These are phyloP conservation scores for Tylopilus sp. DNA, from an alignment of 768 basidiomycete species.

Conservation along the genomic window DNA sequence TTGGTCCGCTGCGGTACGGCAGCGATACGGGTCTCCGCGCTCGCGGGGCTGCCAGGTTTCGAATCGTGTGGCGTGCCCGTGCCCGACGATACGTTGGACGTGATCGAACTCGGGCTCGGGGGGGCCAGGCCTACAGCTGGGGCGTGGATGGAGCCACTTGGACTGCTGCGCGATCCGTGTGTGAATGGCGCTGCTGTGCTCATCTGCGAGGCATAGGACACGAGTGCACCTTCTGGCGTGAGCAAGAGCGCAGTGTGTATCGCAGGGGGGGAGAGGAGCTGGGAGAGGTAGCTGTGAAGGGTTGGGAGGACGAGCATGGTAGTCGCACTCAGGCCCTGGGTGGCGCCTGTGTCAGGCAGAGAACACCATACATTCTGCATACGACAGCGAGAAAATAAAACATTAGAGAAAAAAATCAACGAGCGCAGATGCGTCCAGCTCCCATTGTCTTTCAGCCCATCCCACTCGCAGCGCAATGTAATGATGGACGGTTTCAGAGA, in stretches of 20 bases:
- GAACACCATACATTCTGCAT: conserved; percentile 28
- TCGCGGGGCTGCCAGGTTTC: conserved; percentile 10
- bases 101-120: conserved; percentile 11
- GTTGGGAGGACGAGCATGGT: conserved; percentile 68
- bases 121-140: conserved; percentile 2
- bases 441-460: conserved; percentile 4
- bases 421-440: neutral
- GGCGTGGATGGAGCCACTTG: conserved; percentile 1
- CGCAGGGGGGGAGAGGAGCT: conserved; percentile 54
- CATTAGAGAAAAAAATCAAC: conserved; percentile 1
- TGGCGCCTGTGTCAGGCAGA: conserved; percentile 10
- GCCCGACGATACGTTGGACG: conserved; percentile 9
- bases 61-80: conserved; percentile 10
- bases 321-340: neutral
- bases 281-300: conserved; percentile 61
- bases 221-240: conserved; percentile 70
- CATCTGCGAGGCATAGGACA: conserved; percentile 57
- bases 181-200: conserved; percentile 14
- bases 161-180: conserved; percentile 6
- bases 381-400: conserved; percentile 4
- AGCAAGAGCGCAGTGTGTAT: conserved; percentile 71
- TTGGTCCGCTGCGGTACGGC: conserved; percentile 42
- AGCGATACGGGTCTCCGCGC: conserved; percentile 3
- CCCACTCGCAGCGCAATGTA: conserved; percentile 9
- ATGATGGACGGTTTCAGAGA: neutral